Base-by-base conservation (phyloP, 2,329 filamentous ascomycete species). In the Botrytis tulipae region DNA sequence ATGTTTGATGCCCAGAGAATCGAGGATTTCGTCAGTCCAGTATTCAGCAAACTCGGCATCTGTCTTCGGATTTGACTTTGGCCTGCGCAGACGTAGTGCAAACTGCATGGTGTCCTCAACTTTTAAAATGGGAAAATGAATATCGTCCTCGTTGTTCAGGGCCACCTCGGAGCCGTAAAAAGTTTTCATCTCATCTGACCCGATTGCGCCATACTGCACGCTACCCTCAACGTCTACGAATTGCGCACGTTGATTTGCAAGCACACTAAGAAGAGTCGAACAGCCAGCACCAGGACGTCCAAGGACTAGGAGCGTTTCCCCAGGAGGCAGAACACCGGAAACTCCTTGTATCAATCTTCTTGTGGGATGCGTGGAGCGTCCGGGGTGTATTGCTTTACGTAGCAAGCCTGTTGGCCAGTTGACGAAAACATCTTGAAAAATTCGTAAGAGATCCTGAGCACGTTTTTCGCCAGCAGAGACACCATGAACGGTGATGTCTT, bases 291-390 rank as follows among this genome's bases (percentile, higher is more conserved):
- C 91, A 0, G 91, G 91, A 0, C 90, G 85, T 2, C 91, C 91
- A 0, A 93, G 84, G 0, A 93, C 90, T 0, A 93, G 83, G 2
- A 92, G 82, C 90, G 92, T 92, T 81, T 93, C 90, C n/a, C 91
- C 92, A 0, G 91, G 91, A 29, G 62, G n/a, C n/a, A 22, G 6
- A 29, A 46, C 62, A 29, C 40, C 40, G 29, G 40, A 46, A 32
- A 32, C 40, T 22, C 29, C 44, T 46, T 35, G 40, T 29, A 22
- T 65, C 42, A 29, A 65, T 20, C 14, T 25, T 66, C 42, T 66
- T 44, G 40, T 66, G 22, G 42, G 7, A 32, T 65, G 62, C 9
- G 3, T 66, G 20, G 40, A 25, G 32, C 40, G 40, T 6, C 62
- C 62, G 29, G n/a, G 29, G 20, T 29, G 40, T 22, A 48, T 35